Percentiles rank a stretch among this genome's conserved stretches.
These are phyloP conservation scores for Ogataea nonfermentans DNA, from an alignment of 805 yeast genomes.

Conservation along the genomic window DNA sequence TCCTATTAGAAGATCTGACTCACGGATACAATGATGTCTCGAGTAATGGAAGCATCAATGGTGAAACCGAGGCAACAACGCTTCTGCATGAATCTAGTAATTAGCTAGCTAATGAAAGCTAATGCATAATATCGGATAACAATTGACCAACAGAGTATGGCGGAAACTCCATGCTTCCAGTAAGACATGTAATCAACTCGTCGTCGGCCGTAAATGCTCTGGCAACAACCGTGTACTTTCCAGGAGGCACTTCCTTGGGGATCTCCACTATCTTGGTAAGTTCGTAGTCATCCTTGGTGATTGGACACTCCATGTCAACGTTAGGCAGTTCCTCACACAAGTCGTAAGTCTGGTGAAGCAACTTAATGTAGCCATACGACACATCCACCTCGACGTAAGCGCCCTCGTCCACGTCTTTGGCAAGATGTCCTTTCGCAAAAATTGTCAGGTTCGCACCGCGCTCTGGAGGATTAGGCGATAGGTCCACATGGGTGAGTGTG, in stretches of 20 bases:
- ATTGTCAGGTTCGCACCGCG: conserved; percentile 85
- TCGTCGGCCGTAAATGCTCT: conserved; percentile 88
- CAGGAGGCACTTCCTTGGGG: conserved; percentile 94
- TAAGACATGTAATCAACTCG: conserved; percentile 77
- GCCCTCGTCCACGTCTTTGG: conserved; percentile 65
- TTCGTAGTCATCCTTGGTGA: conserved; percentile 63
- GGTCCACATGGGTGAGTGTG: conserved; percentile 52
- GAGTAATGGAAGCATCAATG: conserved; percentile 19
- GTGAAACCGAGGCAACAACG: conserved; percentile 8
- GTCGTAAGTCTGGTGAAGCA: conserved; percentile 87
- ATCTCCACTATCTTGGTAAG: conserved; percentile 74
- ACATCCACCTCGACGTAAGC: conserved; percentile 95
- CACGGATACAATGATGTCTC: conserved; percentile 25
- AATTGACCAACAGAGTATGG: conserved; percentile 12
- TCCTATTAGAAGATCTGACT: conserved; percentile 25
- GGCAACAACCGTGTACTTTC: conserved; percentile 81
- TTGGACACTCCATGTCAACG: conserved; percentile 84
- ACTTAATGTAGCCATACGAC: conserved; percentile 84
- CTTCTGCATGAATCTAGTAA: conserved; percentile 6
- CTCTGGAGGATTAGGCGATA: conserved; percentile 85
- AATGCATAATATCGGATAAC: neutral
- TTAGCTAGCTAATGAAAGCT: conserved; percentile 1
- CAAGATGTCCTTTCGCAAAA: conserved; percentile 65
- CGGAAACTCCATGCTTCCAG: conserved; percentile 65
- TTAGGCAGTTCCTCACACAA: conserved; percentile 83